These are phyloP conservation scores for Atalantia buxifolia DNA, from an alignment of 345 rosid genomes.

Conservation along the genomic window DNA sequence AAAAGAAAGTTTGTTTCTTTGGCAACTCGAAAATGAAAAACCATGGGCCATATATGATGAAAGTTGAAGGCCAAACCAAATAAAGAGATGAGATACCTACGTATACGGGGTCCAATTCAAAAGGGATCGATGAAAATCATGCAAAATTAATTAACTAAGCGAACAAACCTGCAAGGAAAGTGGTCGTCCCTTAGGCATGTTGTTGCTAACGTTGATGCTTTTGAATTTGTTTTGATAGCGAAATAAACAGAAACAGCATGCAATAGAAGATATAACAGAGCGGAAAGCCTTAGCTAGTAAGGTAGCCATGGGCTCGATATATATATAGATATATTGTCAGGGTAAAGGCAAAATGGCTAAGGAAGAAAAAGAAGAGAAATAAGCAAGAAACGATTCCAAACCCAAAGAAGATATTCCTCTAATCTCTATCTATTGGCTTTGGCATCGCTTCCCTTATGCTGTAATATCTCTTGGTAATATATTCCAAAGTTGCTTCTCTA, in stretches of 20 bases:
- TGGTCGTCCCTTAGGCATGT: constrained; percentile 72
- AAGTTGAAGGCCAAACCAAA: background rate
- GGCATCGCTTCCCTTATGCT: constrained; percentile 46
- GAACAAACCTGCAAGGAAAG: constrained; percentile 82
- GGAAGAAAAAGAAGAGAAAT: background rate
- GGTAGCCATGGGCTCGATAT: constrained; percentile 32
- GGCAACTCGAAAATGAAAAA: background rate
- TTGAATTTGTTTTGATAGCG: constrained; percentile 35
- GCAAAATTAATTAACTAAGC: background rate
- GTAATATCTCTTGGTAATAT: constrained; percentile 26
- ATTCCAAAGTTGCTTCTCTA: constrained; percentile 33
- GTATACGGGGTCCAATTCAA: background rate
- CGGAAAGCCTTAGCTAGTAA: constrained; percentile 42
- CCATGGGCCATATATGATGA: background rate
- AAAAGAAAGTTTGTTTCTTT: too few relatives aligned
- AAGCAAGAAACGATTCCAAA: constrained; percentile 11
- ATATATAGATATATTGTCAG: too few relatives aligned
- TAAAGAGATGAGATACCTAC: background rate
- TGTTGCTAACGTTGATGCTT: constrained; percentile 19
- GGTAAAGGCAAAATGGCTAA: too few relatives aligned
- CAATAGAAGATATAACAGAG: constrained; percentile 51
- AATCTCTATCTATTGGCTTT: background rate
- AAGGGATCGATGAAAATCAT: background rate
- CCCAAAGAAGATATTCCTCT: constrained; percentile 51
- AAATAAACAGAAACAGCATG: constrained; percentile 58